Conservation (phyloP, 176 grass and related monocot genomes). For the Ensete glaucum region DNA sequence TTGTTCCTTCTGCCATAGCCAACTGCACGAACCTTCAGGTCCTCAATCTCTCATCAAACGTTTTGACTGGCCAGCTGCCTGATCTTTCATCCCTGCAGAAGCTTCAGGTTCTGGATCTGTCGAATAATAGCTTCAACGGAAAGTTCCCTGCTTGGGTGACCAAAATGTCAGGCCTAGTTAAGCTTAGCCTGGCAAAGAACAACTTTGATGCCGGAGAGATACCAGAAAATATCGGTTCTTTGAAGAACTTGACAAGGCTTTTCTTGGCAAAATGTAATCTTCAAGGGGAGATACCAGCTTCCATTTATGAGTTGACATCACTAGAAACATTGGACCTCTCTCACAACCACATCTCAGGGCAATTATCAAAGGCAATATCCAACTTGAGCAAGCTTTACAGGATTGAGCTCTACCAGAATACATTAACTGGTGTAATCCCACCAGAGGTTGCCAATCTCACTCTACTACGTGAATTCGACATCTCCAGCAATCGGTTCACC, state of each 20-base stretch:
- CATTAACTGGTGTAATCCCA: conserved; percentile 83
- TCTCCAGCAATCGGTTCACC: conserved; percentile 62
- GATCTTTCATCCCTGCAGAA: conserved; percentile 59
- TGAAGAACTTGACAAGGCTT: conserved; percentile 81
- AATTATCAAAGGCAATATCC: conserved; percentile 56
- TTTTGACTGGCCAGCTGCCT: conserved; percentile 52
- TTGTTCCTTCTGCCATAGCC: conserved; percentile 39
- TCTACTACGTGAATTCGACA: conserved; percentile 79
- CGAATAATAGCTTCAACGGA: conserved; percentile 61
- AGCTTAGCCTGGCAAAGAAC: conserved; percentile 72
- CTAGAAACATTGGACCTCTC: conserved; percentile 82
- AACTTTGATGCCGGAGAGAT: conserved; percentile 47
- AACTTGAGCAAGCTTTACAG: conserved; percentile 69
- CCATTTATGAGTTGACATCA: conserved; percentile 47
- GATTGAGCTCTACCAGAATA: conserved; percentile 95
- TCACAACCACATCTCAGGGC: conserved; percentile 68
- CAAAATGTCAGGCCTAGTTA: conserved; percentile 35
- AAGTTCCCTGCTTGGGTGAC: conserved; percentile 60
- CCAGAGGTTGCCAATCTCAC: conserved; percentile 45
- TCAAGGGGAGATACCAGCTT: conserved; percentile 57
- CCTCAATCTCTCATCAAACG: conserved; percentile 77
- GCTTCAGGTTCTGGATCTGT: conserved; percentile 69
- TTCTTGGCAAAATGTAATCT: conserved; percentile 84
- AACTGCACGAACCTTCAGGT: conserved; percentile 64
- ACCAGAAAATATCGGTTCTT: conserved; percentile 64